Base-by-base conservation (phyloP, 2,329 filamentous ascomycete species). In the Akanthomyces muscarius region DNA sequence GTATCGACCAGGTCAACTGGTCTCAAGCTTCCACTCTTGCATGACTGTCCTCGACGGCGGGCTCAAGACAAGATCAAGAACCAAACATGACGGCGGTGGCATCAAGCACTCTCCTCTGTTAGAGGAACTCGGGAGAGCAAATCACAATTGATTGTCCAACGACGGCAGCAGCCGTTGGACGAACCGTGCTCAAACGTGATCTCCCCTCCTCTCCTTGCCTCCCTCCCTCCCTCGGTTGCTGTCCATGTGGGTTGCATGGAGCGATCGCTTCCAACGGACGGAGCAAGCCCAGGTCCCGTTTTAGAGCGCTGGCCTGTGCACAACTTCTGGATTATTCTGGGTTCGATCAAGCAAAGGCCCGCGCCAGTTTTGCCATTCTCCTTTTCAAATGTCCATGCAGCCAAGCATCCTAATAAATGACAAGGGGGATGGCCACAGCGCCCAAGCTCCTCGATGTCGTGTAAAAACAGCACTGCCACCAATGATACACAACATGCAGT, bases 231-330 rank as follows among this genome's bases (percentile, higher is more conserved):
- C 30, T 28, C 21, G 21, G 30, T 44, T 16, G 45, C 55, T 16
- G 45, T 59, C 56, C 44, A 50, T 42, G 56, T 33, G 56, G 45
- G 23, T 42, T 59, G 56, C 56, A 59, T 59, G 16, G 30, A 41
- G 45, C 44, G 56, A 59, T 59, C 56, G 56, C 56, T 28, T 11
- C 44, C 21, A 13, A 50, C 30, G 44, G 30, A 48, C 30, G 44
- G 30, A 48, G 41, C 38, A 33, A 45, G 41, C 5, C 36, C n/a
- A 25, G 14, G 53, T 16, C 38, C 36, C 28, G 13, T 42, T 42
- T 57, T 56, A 48, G 44, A 47, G 28, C 13, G 5, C 4, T 47
- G 44, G 30, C 28, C 56, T 59, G 45, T 59, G 41, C 45, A 8
- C 21, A 16, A 23, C 8, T 42, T 23, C 21, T 41, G 33, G 33